Percentiles rank a stretch among this genome's conserved stretches.
Conservation (phyloP, 768 basidiomycete species). For the Hygrophorus russula region DNA sequence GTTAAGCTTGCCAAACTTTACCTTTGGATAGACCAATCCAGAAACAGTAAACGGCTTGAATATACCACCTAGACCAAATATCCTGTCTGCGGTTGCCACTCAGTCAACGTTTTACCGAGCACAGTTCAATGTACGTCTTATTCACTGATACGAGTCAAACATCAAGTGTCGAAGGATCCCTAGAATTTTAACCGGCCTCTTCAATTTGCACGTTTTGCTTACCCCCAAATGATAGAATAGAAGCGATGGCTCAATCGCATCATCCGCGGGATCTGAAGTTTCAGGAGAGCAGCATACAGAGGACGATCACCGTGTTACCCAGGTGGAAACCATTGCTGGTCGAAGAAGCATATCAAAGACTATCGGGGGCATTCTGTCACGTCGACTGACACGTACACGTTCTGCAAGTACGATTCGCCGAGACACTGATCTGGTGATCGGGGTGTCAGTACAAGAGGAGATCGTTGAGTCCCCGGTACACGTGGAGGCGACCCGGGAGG, state of each 20-base stretch:
- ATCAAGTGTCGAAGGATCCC: conserved; percentile 1
- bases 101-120: conserved; percentile 37
- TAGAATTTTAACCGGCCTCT: no score
- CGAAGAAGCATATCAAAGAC: conserved; percentile 31
- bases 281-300: conserved; percentile 26
- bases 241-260: conserved; percentile 33
- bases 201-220: conserved; percentile 7
- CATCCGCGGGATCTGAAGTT: conserved; percentile 21
- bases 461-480: conserved; percentile 22
- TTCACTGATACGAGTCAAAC: conserved; percentile 1
- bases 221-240: conserved; percentile 23
- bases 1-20: no score
- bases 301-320: conserved; percentile 35
- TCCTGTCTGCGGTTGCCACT: conserved; percentile 27
- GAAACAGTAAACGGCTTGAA: conserved; percentile 14
- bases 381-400: conserved; percentile 31
- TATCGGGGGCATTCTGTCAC: conserved; percentile 30
- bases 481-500: conserved; percentile 10
- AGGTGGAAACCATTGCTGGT: conserved; percentile 34
- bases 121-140: conserved; percentile 26
- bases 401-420: conserved; percentile 25
- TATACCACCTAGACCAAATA: conserved; percentile 21
- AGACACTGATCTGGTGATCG: conserved; percentile 27
- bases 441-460: conserved; percentile 37
- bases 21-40: conserved; percentile 10